These are phyloP conservation scores for Podaxis mareebaensis DNA, from an alignment of 768 basidiomycete species.

Conservation along the genomic window DNA sequence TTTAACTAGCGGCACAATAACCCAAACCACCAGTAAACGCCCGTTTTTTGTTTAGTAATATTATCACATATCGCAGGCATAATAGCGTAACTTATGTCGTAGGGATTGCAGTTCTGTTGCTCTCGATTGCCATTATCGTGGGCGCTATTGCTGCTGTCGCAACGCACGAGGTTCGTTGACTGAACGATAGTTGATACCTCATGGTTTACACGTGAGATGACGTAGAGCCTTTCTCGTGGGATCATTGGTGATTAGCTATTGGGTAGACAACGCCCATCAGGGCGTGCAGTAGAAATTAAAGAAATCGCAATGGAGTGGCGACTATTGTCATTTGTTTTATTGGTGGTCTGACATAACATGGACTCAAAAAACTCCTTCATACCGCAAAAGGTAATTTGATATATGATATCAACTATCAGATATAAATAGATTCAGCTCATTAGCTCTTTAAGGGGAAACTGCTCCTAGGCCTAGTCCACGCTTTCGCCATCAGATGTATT, in stretches of 20 bases:
- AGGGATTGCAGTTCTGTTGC: background rate
- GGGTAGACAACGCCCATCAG: too few relatives aligned
- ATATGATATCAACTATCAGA: too few relatives aligned
- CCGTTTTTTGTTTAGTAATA: background rate
- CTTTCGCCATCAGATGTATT: too few relatives aligned
- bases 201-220: background rate
- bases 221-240: background rate
- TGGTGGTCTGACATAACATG: too few relatives aligned
- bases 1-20: background rate
- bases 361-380: too few relatives aligned
- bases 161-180: background rate
- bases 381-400: too few relatives aligned
- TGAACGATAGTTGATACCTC: background rate
- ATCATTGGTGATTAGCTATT: background rate
- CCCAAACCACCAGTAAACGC: background rate
- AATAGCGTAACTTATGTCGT: background rate
- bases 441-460: too few relatives aligned
- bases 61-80: background rate
- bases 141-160: background rate
- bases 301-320: too few relatives aligned
- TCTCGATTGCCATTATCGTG: background rate
- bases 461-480: too few relatives aligned
- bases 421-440: too few relatives aligned
- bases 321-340: too few relatives aligned
- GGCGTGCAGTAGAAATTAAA: background rate